Conservation (phyloP, 495 filamentous ascomycete species). For the Stereocaulon alpinum region DNA sequence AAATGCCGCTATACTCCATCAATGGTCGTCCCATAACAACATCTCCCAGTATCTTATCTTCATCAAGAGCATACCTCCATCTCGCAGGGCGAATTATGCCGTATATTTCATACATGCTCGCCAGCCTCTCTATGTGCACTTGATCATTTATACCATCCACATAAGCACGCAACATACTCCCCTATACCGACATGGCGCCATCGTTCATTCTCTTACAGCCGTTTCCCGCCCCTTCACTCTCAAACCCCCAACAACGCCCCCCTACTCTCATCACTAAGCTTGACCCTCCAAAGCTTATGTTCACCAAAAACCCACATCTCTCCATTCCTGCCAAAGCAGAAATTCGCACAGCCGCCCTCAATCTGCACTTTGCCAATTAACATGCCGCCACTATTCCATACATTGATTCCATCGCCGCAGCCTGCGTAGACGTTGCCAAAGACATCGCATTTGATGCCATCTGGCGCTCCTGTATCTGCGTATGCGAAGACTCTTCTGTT, state of each 20-base stretch:
- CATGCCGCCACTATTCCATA: constrained; percentile 34
- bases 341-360: constrained; percentile 37
- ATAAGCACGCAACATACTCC: too few species aligned
- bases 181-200: too few species aligned
- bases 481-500: constrained; percentile 51
- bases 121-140: too few species aligned
- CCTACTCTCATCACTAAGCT: constrained; percentile 18
- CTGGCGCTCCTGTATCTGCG: constrained; percentile 42
- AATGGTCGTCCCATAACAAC: too few species aligned
- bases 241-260: constrained; percentile 21
- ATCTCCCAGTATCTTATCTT: too few species aligned
- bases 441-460: constrained; percentile 39
- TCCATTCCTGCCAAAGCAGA: constrained; percentile 46
- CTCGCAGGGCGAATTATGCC: too few species aligned
- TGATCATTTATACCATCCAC: too few species aligned
- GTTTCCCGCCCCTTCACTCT: too few species aligned
- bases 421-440: constrained; percentile 37
- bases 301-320: constrained; percentile 31
- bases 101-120: too few species aligned
- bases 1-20: too few species aligned
- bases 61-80: too few species aligned
- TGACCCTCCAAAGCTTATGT: constrained; percentile 23
- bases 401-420: constrained; percentile 37
- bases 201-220: too few species aligned
- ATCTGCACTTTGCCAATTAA: constrained; percentile 43